Evolutionary conservation across 768 basidiomycete species (phyloP).

Genomic region (Xerocomellus amylosporus): DNA sequence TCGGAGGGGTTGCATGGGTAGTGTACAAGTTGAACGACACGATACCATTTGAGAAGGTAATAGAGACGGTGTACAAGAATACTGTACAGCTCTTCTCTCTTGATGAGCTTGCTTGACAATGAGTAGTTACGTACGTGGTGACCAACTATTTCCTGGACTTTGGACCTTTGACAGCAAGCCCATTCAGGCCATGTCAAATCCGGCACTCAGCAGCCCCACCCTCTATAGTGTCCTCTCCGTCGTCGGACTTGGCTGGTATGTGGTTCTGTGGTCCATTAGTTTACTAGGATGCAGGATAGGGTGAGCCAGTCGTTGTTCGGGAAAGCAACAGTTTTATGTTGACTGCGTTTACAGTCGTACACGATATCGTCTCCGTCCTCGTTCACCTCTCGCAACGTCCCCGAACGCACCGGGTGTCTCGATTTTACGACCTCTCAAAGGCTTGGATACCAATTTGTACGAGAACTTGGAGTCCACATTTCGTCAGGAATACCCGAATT

Average conservation of each 20-base stretch:
- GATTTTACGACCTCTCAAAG: conserved; percentile 91
- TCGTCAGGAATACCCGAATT: conserved; percentile 86
- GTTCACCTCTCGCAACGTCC: conserved; percentile 56
- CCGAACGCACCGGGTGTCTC: conserved; percentile 79
- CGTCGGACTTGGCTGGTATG: conserved; percentile 59
- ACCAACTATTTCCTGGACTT: not conserved
- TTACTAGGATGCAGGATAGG: conserved; percentile 66
- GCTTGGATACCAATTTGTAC: conserved; percentile 91
- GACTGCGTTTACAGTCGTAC: conserved; percentile 52
- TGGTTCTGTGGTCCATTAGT: conserved; percentile 59
- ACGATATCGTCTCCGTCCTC: conserved; percentile 68
- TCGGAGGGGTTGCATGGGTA: conserved; percentile 74
- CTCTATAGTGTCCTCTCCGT: conserved; percentile 27
- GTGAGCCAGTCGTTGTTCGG: conserved; percentile 44
- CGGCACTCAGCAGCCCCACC: conserved; percentile 2
- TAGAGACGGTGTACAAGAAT: conserved; percentile 60
- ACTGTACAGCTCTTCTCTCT: conserved; percentile 59
- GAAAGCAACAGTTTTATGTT: not conserved
- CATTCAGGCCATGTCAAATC: conserved; percentile 19
- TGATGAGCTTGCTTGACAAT: conserved; percentile 26
- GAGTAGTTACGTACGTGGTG: conserved; percentile 15
- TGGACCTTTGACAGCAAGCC: not conserved
- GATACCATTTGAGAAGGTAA: conserved; percentile 51
- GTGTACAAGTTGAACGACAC: conserved; percentile 48
- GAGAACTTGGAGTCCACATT: conserved; percentile 96